Evolutionary conservation across 108 stramenopile genomes (phyloP).

Genomic region (Pseudonitzschia delicatissima): DNA sequence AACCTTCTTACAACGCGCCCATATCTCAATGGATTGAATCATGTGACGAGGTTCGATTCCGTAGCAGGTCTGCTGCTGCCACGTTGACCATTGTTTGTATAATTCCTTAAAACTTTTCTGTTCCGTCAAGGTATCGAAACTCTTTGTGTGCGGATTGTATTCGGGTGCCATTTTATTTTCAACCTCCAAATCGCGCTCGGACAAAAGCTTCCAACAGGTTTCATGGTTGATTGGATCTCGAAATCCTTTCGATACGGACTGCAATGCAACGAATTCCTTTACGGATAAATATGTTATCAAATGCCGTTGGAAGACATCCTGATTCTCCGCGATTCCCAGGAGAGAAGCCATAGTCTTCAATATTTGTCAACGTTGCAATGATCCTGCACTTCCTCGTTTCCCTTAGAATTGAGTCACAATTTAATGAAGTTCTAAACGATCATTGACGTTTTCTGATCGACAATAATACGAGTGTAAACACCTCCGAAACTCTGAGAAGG

Average conservation of each 20-base stretch:
- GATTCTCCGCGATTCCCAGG: slow-evolving; percentile 6
- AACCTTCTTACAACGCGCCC: slow-evolving; percentile 10
- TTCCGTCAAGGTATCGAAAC: neutral
- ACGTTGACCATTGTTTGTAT: slow-evolving; percentile 6
- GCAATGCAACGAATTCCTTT: slow-evolving; percentile 2
- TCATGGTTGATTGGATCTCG: neutral
- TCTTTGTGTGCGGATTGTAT: slow-evolving; percentile 4
- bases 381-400: no score
- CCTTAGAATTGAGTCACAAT: no score
- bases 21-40: neutral
- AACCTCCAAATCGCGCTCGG: slow-evolving; percentile 7
- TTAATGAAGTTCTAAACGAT: no score
- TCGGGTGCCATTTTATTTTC: neutral
- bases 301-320: slow-evolving; percentile 19
- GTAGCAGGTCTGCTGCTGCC: slow-evolving; percentile 1
- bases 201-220: slow-evolving; percentile 18
- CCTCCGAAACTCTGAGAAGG: no score
- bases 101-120: neutral
- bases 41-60: slow-evolving; percentile 8
- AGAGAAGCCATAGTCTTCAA: neutral
- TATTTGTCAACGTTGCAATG: no score
- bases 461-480: no score
- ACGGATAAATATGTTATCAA: slow-evolving; percentile 14
- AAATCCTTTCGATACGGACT: slow-evolving; percentile 9
- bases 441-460: no score